Base-by-base conservation (phyloP, 176 grass and related monocot species). In the Alloteropsis semialata region DNA sequence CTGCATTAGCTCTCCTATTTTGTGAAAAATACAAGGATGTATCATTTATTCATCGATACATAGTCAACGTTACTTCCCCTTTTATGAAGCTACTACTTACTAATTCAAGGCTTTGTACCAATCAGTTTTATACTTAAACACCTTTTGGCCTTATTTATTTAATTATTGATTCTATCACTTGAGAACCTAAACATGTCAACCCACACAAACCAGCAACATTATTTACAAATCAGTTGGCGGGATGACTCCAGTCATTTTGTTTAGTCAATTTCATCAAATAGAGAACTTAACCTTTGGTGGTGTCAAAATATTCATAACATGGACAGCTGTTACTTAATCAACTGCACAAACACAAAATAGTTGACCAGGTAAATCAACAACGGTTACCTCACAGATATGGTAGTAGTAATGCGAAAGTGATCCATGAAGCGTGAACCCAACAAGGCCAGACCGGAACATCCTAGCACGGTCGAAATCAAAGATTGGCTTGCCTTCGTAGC, bases 351-450 rank as follows among this genome's bases (percentile, higher is more conserved):
- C 14, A 44, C 12, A 19, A 25, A 5, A 44, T 28, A 44, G 70
- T 24, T 36, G 6, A 59, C 19, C 27, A 66, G 17, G 8, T 36
- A 36, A 54, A 3, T 9, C 3, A 8, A 13, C 0, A 21, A 38
- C 57, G 29, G 3, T 18, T 87, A 97, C 95, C 96, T 96, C 96
- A 32, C 93, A 99, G 72, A 99, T 71, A 66, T 93, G 82, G 65
- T 96, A 99, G 82, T 98, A 98, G 69, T 99, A 96, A 84, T 93
- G 96, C 29, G 96, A 96, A 82, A 99, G 93, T 59, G 96, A 98
- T 5, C 96, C 96, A 5, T 98, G 96, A 69, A 99, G 96, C 10
- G 89, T 87, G 82, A 99, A 99, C 12, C 96, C 96, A 11, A 96
- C 96, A 25, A 96, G 82, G 51, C 96, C 93, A 9, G 96, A 99